Evolutionary conservation across 1,284 basidiomycete species (phyloP).

Genomic region (Leccinum olivaceoglutinosum): DNA sequence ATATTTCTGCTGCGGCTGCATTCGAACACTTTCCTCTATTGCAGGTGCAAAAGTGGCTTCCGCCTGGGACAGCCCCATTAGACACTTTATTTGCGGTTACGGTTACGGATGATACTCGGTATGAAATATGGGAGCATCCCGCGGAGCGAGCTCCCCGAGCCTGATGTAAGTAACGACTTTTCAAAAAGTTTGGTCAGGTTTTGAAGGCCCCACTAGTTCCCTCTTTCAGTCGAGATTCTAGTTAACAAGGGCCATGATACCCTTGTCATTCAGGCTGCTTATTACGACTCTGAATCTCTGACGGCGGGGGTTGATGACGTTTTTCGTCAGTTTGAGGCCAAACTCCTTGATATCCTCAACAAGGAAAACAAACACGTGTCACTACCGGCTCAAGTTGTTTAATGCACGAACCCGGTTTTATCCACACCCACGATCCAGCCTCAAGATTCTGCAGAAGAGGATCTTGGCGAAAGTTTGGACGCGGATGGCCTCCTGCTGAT

Average conservation of each 20-base stretch:
- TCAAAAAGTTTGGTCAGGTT: background rate
- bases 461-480: slow-evolving; percentile 2
- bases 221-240: slow-evolving; percentile 41
- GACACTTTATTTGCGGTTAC: slow-evolving; percentile 44
- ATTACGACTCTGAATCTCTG: slow-evolving; percentile 14
- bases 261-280: slow-evolving; percentile 14
- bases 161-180: slow-evolving; percentile 35
- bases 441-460: background rate
- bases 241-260: slow-evolving; percentile 27
- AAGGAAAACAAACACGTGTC: background rate
- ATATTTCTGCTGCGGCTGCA: slow-evolving; percentile 34
- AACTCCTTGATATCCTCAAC: slow-evolving; percentile 15
- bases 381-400: background rate
- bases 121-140: slow-evolving; percentile 26
- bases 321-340: slow-evolving; percentile 17
- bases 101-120: slow-evolving; percentile 26
- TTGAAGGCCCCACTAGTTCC: slow-evolving; percentile 31
- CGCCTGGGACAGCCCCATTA: slow-evolving; percentile 34
- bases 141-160: slow-evolving; percentile 38
- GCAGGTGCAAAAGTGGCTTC: slow-evolving; percentile 43
- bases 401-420: background rate
- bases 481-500: slow-evolving; percentile 20
- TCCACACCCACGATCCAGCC: background rate
- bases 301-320: slow-evolving; percentile 12
- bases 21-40: slow-evolving; percentile 42